These are phyloP conservation scores for Brassica carinata DNA, from an alignment of 345 rosid species.

Conservation along the genomic window DNA sequence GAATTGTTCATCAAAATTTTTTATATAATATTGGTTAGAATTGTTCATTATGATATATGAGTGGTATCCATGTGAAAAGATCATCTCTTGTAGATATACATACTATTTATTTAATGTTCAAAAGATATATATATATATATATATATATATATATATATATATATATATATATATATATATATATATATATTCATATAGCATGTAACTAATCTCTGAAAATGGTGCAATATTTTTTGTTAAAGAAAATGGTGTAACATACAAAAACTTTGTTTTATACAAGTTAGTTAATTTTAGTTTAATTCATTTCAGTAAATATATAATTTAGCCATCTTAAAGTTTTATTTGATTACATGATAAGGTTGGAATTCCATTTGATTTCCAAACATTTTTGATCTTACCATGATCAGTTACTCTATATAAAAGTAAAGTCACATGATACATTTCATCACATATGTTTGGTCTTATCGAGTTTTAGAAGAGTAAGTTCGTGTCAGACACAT, in stretches of 20 bases:
- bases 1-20: not conserved
- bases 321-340: not conserved
- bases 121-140: not conserved
- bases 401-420: not conserved
- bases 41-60: not conserved
- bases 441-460: constrained; percentile 7
- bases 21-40: not conserved
- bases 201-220: no score
- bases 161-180: no score
- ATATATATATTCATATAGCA: no score
- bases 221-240: no score
- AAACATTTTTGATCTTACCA: constrained; percentile 2
- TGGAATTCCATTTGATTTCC: not conserved
- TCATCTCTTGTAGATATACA: not conserved
- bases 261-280: not conserved
- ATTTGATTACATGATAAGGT: not conserved
- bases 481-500: constrained; percentile 24
- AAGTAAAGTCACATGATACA: constrained; percentile 6
- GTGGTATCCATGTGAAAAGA: not conserved
- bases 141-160: not conserved
- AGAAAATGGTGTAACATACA: not conserved
- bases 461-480: constrained; percentile 18
- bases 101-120: not conserved
- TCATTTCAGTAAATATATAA: not conserved
- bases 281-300: not conserved